phyloP scores from a whole-genome alignment of 2,329 filamentous ascomycete species.

The Penicillium verrucosum region DNA sequence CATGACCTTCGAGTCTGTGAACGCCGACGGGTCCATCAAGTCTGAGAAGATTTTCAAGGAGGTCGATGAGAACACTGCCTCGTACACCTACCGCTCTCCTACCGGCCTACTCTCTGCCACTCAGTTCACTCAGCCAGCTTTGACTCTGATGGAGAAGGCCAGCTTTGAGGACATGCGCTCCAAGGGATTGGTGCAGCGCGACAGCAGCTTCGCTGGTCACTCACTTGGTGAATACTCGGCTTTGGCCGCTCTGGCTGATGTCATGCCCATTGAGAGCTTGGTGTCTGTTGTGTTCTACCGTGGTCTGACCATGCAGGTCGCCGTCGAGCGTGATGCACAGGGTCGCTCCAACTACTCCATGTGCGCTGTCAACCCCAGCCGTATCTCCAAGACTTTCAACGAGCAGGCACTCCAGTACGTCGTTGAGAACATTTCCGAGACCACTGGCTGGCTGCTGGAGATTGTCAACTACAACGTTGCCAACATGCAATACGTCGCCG shows the following conservation, averaged over 20 bases:
- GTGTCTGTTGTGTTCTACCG: slow-evolving; percentile 99
- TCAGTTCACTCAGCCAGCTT: slow-evolving; percentile 94
- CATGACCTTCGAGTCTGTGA: slow-evolving; percentile 99
- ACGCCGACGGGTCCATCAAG: slow-evolving; percentile 85
- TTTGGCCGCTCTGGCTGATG: slow-evolving; percentile 89
- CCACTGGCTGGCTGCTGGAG: slow-evolving; percentile 92
- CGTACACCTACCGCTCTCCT: slow-evolving; percentile 95
- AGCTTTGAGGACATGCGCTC: slow-evolving; percentile 98
- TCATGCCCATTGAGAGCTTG: slow-evolving; percentile 99
- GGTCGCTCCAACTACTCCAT: slow-evolving; percentile 57
- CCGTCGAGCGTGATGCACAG: slow-evolving; percentile 9
- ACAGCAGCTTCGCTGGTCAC: slow-evolving; percentile 97
- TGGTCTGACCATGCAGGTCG: slow-evolving; percentile 39
- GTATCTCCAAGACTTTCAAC: slow-evolving; percentile 98
- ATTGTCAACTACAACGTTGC: slow-evolving; percentile 93
- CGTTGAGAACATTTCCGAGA: slow-evolving; percentile 89
- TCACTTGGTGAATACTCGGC: slow-evolving; percentile 98
- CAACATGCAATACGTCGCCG: slow-evolving; percentile 68
- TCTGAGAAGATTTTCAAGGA: slow-evolving; percentile 99
- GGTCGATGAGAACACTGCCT: slow-evolving; percentile 85
- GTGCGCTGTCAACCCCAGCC: slow-evolving; percentile 97
- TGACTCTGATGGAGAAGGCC: slow-evolving; percentile 99
- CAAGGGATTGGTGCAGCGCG: slow-evolving; percentile 90
- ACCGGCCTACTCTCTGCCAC: slow-evolving; percentile 93
- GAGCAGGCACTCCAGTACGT: slow-evolving; percentile 96